Conservation (phyloP, 2,329 filamentous ascomycete genomes). For the Exophiala sideris region DNA sequence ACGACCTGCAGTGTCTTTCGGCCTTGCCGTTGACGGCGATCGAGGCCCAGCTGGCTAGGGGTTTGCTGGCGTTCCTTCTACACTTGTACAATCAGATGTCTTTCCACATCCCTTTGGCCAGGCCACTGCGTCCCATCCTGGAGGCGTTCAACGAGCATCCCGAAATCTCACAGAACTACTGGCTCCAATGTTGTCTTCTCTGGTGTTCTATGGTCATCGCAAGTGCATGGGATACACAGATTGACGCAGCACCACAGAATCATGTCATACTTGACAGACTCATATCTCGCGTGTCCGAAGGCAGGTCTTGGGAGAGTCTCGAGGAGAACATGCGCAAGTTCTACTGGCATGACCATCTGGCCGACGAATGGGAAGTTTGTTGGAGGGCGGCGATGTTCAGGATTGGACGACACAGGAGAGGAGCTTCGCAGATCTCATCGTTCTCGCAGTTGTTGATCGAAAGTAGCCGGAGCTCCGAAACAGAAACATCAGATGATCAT, state of each 20-base stretch:
- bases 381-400: conserved; percentile 16
- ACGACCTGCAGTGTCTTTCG: conserved; percentile 18
- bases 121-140: conserved; percentile 13
- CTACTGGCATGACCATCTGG: conserved; percentile 9
- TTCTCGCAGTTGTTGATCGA: conserved; percentile 4
- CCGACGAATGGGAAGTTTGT: conserved; percentile 19
- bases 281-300: conserved; percentile 3
- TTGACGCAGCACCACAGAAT: conserved; percentile 10
- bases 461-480: background rate
- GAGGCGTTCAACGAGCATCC: conserved; percentile 8
- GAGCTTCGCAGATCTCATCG: conserved; percentile 6
- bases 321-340: conserved; percentile 13
- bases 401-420: conserved; percentile 7
- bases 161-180: conserved; percentile 4
- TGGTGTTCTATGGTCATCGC: conserved; percentile 16
- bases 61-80: conserved; percentile 14
- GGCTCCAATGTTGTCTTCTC: conserved; percentile 17
- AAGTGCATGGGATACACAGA: conserved; percentile 17
- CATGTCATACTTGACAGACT: conserved; percentile 10
- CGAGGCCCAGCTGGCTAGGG: conserved; percentile 11
- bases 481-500: background rate
- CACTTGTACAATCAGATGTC: conserved; percentile 19
- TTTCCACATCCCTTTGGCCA: conserved; percentile 13
- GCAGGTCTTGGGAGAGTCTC: conserved; percentile 11
- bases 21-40: conserved; percentile 8